Evolutionary conservation across 495 filamentous ascomycete genomes (phyloP).

Genomic region (Trichocladium uniseriatum): DNA sequence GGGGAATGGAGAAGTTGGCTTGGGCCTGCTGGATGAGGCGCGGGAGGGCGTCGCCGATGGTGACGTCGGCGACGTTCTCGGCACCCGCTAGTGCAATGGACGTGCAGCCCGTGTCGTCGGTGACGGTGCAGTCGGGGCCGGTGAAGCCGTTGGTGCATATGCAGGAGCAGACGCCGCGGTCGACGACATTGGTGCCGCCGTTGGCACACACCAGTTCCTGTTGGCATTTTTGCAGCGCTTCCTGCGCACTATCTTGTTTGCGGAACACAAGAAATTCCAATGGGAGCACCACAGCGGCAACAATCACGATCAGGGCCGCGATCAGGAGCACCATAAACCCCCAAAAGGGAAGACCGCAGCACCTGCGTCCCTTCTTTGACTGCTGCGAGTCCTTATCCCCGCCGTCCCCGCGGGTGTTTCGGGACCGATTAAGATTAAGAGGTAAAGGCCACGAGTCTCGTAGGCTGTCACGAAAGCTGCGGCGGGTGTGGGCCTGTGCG

Average conservation of each 20-base stretch:
- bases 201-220: slow-evolving; percentile 57
- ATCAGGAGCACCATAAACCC: slow-evolving; percentile 62
- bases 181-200: slow-evolving; percentile 65
- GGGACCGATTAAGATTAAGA: slow-evolving; percentile 17
- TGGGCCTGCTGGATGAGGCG: slow-evolving; percentile 56
- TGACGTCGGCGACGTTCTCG: slow-evolving; percentile 52
- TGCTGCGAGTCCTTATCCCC: slow-evolving; percentile 13
- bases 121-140: slow-evolving; percentile 59
- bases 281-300: slow-evolving; percentile 82
- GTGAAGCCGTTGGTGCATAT: slow-evolving; percentile 81
- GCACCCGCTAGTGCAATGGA: slow-evolving; percentile 50
- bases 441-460: slow-evolving; percentile 38
- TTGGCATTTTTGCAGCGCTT: slow-evolving; percentile 42
- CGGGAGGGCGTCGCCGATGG: slow-evolving; percentile 69
- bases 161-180: slow-evolving; percentile 63
- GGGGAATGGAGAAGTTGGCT: slow-evolving; percentile 63
- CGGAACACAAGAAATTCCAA: slow-evolving; percentile 71
- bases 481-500: slow-evolving; percentile 43
- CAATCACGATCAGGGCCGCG: slow-evolving; percentile 61
- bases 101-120: slow-evolving; percentile 59
- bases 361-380: slow-evolving; percentile 28
- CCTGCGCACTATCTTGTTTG: slow-evolving; percentile 29
- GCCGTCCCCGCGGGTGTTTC: slow-evolving; percentile 26
- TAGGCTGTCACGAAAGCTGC: slow-evolving; percentile 33
- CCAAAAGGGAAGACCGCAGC: slow-evolving; percentile 79